phyloP scores from a whole-genome alignment of 371 early-diverging fungal species.

The Conidiobolus incongruus region DNA sequence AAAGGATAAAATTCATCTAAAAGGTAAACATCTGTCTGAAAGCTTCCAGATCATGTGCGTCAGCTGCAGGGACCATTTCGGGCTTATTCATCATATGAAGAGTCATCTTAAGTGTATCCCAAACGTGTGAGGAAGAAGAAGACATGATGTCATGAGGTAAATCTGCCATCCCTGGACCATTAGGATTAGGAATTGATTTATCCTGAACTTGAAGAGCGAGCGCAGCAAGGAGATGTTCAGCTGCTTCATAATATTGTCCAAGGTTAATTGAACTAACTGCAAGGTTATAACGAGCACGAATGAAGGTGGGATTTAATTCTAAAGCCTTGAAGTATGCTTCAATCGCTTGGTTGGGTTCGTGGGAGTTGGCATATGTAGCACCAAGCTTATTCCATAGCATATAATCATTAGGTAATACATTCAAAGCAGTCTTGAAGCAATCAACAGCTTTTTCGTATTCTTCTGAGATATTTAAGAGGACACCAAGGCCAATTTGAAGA shows the following conservation, averaged over 20 bases:
- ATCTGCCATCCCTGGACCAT: constrained; percentile 9
- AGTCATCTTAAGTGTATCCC: constrained; percentile 71
- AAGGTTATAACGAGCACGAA: constrained; percentile 87
- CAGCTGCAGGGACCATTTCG: constrained; percentile 49
- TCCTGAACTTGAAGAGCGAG: constrained; percentile 37
- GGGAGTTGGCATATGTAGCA: constrained; percentile 82
- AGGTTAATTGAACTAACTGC: constrained; percentile 82
- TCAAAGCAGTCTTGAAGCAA: constrained; percentile 83
- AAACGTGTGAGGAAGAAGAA: constrained; percentile 20
- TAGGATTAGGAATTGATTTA: constrained; percentile 13
- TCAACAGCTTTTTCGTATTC: constrained; percentile 89
- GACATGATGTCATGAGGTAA: constrained; percentile 7
- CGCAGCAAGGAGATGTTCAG: constrained; percentile 71
- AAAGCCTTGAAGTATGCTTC: constrained; percentile 84
- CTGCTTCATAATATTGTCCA: constrained; percentile 70
- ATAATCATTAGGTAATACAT: constrained; percentile 74
- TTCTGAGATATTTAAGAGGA: constrained; percentile 70
- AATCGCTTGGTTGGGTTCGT: constrained; percentile 48
- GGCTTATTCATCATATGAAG: constrained; percentile 54
- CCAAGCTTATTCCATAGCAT: constrained; percentile 91
- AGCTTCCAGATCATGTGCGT: constrained; percentile 37
- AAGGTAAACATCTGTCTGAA: constrained; percentile 68
- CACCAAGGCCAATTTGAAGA: constrained; percentile 82
- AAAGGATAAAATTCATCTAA: too few relatives aligned
- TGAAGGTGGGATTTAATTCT: constrained; percentile 78